phyloP scores from a whole-genome alignment of 768 basidiomycete species.

The Floccularia luteovirens region DNA sequence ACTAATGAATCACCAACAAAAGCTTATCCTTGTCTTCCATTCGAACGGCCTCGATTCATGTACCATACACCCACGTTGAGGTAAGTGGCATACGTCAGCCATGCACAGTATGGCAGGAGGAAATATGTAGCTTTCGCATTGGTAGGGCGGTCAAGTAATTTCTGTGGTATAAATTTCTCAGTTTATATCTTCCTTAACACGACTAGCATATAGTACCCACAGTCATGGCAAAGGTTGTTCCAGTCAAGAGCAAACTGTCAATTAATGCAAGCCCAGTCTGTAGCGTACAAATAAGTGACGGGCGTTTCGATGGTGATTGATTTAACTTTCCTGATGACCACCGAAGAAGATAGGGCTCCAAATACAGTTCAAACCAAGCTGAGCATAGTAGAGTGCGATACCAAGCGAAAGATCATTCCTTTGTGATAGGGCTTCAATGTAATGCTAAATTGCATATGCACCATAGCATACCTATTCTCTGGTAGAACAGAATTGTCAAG shows the following conservation, averaged over 20 bases:
- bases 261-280: conserved; percentile 48
- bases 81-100: conserved; percentile 61
- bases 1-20: too few relatives aligned
- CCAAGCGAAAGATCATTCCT: conserved; percentile 37
- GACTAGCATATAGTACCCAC: conserved; percentile 18
- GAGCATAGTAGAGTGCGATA: conserved; percentile 52
- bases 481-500: conserved; percentile 37
- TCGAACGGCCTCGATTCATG: conserved; percentile 26
- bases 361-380: conserved; percentile 47
- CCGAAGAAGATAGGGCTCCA: conserved; percentile 68
- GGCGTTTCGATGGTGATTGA: too few relatives aligned
- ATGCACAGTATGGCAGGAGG: conserved; percentile 58
- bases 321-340: conserved; percentile 28
- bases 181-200: background rate
- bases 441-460: background rate
- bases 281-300: background rate
- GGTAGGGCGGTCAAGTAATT: conserved; percentile 39
- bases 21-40: conserved; percentile 1
- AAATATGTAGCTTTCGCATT: conserved; percentile 43
- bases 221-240: conserved; percentile 52
- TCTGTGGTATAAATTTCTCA: conserved; percentile 18
- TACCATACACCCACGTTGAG: conserved; percentile 61
- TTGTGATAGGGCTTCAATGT: background rate
- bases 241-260: conserved; percentile 45
- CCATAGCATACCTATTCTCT: conserved; percentile 27